Evolutionary conservation across 345 rosid genomes (phyloP), one percentile per base, ranked within the genome.

Genomic region (Acer campestre): DNA sequence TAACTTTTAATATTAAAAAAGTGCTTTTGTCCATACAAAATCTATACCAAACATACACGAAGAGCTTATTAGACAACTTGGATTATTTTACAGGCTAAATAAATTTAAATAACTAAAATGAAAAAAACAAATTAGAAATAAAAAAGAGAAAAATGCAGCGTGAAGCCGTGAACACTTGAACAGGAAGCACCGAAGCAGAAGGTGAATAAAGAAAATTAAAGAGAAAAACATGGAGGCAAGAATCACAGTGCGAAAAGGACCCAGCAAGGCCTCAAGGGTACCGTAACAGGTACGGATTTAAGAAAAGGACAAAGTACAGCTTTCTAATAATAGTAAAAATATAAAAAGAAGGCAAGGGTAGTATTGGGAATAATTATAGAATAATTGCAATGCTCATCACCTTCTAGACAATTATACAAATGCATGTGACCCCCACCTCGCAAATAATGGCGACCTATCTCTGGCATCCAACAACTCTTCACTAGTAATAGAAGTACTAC

Each of bases 401-500:
- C 84, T 44, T 63, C 76, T 70, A 70, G 88, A 87, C 90, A 85
- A 42, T 10, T 76, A 70, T 86, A 87, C 90, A 85, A 42, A 13
- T 76, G 85, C 92, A 90, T 87, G 92, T 88, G 94, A 83, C 82
- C 83, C 44, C 46, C 46, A 80, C 82, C 86, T 75, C 78, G 18
- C 69, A 51, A 82, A 83, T 81, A 83, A 87, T 83, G 85, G 74
- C 74, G 5, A 8, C 66, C 78, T 70, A 67, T 51, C 27, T 7
- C 68, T 70, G 68, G 6, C 64, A n/a, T 4, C 62, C 85, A 56
- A 44, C 77, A 59, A 35, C 46, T 42, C 46, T 8, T 42, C 46
- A 1, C 46, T 42, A 4, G 0, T 40, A 40, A 9, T 40, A 29
- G 44, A 0, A 40, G 44, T 40, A 7, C 7, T 40, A 35, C 38